Evolutionary conservation across 148 eudicot species (phyloP).

Genomic region (Cornus suecica): DNA sequence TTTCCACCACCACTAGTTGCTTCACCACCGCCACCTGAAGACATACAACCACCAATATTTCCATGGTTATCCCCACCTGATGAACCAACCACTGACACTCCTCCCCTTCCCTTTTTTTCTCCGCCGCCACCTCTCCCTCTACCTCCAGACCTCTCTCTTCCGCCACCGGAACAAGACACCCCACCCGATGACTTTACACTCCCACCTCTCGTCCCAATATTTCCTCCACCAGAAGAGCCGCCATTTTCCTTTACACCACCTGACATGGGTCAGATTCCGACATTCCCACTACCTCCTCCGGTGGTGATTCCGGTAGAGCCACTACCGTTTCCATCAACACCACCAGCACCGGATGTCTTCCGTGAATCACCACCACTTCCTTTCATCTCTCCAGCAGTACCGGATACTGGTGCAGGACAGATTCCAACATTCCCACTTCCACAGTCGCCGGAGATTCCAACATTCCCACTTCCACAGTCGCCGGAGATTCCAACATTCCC

Average conservation of each 20-base stretch:
- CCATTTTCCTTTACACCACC: constrained; percentile 1
- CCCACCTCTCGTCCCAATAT: constrained; percentile 18
- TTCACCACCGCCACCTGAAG: constrained; percentile 4
- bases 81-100: not conserved
- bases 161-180: constrained; percentile 2
- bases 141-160: constrained; percentile 12
- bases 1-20: constrained; percentile 11
- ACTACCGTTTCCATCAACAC: too few species aligned
- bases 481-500: constrained; percentile 22
- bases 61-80: constrained; percentile 24
- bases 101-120: constrained; percentile 16
- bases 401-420: not conserved
- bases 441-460: too few species aligned
- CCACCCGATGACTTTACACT: constrained; percentile 11
- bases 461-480: constrained; percentile 19
- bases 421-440: constrained; percentile 3
- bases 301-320: constrained; percentile 5
- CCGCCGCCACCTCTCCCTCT: constrained; percentile 1
- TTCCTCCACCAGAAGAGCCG: constrained; percentile 21
- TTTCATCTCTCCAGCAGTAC: not conserved
- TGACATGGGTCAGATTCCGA: constrained; percentile 1
- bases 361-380: too few species aligned
- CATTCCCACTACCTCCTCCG: constrained; percentile 18
- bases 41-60: constrained; percentile 6
- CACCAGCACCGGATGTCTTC: too few species aligned